Conservation (phyloP, 2,329 filamentous ascomycete genomes). For the Phialocephala subalpina region DNA sequence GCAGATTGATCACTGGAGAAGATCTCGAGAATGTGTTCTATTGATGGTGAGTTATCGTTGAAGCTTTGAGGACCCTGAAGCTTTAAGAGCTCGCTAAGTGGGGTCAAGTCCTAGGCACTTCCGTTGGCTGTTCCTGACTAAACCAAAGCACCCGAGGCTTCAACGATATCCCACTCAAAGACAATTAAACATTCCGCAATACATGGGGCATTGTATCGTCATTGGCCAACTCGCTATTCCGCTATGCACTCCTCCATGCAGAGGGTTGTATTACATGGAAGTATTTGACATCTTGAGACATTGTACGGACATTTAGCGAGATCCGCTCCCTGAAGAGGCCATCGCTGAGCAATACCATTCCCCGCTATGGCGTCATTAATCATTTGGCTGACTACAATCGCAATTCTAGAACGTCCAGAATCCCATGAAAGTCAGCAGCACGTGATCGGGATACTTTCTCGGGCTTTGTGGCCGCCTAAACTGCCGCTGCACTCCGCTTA, state of each 20-base stretch:
- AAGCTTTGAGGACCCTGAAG: neutral
- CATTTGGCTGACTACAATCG: slow-evolving; percentile 6
- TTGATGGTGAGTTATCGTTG: neutral
- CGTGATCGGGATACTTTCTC: slow-evolving; percentile 5
- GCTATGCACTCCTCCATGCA: neutral
- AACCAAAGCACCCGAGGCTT: neutral
- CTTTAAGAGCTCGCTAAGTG: slow-evolving; percentile 5
- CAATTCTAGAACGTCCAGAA: slow-evolving; percentile 3
- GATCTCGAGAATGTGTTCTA: neutral
- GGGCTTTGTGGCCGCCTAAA: neutral
- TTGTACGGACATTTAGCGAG: neutral
- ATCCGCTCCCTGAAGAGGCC: neutral
- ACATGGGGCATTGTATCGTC: neutral
- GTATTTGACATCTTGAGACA: slow-evolving; percentile 12
- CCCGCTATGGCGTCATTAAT: slow-evolving; percentile 4
- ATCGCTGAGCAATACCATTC: neutral
- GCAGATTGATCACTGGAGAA: slow-evolving; percentile 6
- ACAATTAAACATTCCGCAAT: neutral
- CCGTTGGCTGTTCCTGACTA: slow-evolving; percentile 8
- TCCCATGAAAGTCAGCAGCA: slow-evolving; percentile 1
- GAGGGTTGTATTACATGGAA: neutral
- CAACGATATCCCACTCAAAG: neutral
- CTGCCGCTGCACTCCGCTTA: no score
- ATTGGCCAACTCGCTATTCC: neutral
- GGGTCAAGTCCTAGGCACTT: neutral